Conservation (phyloP, 2,329 filamentous ascomycete genomes). For the Colletotrichum lindemuthianum region DNA sequence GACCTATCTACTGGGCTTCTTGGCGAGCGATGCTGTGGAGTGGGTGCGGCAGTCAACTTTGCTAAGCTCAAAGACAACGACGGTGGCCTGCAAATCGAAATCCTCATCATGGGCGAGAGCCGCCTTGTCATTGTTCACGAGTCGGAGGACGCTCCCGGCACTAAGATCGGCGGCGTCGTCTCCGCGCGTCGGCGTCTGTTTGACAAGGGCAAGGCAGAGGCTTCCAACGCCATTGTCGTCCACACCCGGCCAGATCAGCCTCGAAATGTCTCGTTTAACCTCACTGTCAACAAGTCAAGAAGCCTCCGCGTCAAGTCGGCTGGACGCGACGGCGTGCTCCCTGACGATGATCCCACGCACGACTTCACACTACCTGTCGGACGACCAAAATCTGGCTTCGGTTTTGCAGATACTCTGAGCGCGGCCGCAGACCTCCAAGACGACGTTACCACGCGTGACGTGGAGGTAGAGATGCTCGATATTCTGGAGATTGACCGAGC, state of each 20-base stretch:
- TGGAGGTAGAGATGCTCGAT: conserved; percentile 71
- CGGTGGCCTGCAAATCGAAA: conserved; percentile 61
- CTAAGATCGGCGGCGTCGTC: conserved; percentile 51
- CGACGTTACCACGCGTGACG: conserved; percentile 61
- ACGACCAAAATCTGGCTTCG: conserved; percentile 53
- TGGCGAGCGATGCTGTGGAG: conserved; percentile 66
- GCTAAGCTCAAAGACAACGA: conserved; percentile 42
- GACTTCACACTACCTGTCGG: conserved; percentile 39
- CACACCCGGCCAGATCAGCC: conserved; percentile 55
- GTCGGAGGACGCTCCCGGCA: conserved; percentile 58
- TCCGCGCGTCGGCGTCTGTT: conserved; percentile 43
- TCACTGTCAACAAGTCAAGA: conserved; percentile 54
- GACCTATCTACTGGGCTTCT: conserved; percentile 64
- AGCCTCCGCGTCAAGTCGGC: conserved; percentile 26
- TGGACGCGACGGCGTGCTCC: conserved; percentile 18
- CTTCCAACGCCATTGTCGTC: conserved; percentile 64
- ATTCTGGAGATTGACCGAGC: conserved; percentile 73
- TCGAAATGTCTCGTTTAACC: conserved; percentile 58
- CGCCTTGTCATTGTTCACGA: conserved; percentile 65
- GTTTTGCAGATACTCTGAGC: conserved; percentile 62
- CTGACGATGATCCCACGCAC: conserved; percentile 35
- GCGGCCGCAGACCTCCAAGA: conserved; percentile 63
- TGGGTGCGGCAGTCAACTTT: conserved; percentile 56
- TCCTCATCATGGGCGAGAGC: conserved; percentile 65
- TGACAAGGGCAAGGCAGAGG: conserved; percentile 48